phyloP scores from a whole-genome alignment of 73 alveolate genomes.

The Stentor roeselii region DNA sequence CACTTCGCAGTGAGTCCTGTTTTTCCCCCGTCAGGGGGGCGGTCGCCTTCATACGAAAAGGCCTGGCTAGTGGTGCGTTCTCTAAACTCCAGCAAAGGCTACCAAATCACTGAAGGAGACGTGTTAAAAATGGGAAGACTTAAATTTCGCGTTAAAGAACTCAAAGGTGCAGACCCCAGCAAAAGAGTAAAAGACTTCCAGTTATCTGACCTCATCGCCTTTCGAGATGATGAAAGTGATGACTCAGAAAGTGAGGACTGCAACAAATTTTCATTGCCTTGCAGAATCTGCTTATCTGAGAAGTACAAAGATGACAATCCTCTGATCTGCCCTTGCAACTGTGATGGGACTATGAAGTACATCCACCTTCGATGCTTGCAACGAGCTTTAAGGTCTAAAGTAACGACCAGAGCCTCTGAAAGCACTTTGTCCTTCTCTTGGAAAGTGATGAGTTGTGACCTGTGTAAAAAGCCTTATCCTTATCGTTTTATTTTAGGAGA shows the following conservation, averaged over 20 bases:
- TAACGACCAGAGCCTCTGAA: conserved; percentile 43
- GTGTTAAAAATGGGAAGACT: conserved; percentile 59
- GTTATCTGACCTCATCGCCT: background rate
- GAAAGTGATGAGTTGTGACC: conserved; percentile 87
- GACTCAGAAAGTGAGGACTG: conserved; percentile 65
- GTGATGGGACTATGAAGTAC: conserved; percentile 84
- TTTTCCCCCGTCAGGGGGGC: background rate
- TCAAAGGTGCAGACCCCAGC: conserved; percentile 23
- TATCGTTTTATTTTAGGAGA: conserved; percentile 35
- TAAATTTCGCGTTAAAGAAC: conserved; percentile 62
- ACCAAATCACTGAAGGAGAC: conserved; percentile 46
- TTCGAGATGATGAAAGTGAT: conserved; percentile 37
- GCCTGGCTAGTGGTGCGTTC: conserved; percentile 67
- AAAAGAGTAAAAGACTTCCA: background rate
- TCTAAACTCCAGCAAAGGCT: conserved; percentile 45
- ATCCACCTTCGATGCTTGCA: conserved; percentile 80
- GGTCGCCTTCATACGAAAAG: conserved; percentile 40
- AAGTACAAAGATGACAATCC: conserved; percentile 66
- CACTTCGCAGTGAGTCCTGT: no score
- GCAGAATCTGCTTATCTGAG: conserved; percentile 42
- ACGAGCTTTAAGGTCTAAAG: conserved; percentile 58
- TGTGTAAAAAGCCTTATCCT: conserved; percentile 80
- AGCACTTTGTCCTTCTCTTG: conserved; percentile 40
- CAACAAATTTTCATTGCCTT: conserved; percentile 11
- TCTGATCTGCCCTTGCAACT: conserved; percentile 76